Evolutionary conservation across 106 monocot species (phyloP).

Genomic region (Dendrobium officinale): DNA sequence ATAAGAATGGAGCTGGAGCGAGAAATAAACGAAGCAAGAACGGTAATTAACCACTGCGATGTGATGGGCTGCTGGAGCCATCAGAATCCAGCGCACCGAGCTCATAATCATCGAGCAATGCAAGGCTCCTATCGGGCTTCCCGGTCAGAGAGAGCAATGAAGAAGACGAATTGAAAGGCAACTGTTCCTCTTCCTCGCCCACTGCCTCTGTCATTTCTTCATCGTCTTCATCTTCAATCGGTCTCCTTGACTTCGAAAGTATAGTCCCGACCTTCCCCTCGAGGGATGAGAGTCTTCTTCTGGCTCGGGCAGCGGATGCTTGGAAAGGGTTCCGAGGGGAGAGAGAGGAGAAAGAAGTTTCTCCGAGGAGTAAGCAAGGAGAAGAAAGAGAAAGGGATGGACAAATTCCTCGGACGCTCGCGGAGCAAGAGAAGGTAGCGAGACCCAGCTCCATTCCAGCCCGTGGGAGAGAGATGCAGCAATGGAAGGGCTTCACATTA

Average conservation of each 20-base stretch:
- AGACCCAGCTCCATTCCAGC: slow-evolving; percentile 9
- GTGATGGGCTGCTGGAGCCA: slow-evolving; percentile 22
- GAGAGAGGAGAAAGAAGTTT: neutral
- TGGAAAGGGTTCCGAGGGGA: neutral
- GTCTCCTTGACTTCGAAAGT: neutral
- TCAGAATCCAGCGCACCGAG: slow-evolving; percentile 60
- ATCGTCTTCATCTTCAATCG: slow-evolving; percentile 6
- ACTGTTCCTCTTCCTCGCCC: slow-evolving; percentile 22
- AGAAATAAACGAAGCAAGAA: neutral
- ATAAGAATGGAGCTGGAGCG: neutral
- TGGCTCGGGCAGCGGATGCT: neutral
- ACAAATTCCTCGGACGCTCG: neutral
- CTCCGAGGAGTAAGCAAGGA: neutral
- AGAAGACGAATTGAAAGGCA: slow-evolving; percentile 6
- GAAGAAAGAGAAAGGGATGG: slow-evolving; percentile 3
- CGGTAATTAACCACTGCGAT: slow-evolving; percentile 54
- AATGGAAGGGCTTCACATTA: neutral
- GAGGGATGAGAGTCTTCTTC: neutral
- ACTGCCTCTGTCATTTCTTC: slow-evolving; percentile 11
- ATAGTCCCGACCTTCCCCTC: neutral
- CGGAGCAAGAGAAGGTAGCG: neutral
- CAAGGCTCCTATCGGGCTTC: slow-evolving; percentile 70
- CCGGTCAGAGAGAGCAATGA: slow-evolving; percentile 57
- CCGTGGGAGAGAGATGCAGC: neutral
- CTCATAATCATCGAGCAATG: slow-evolving; percentile 79